These are phyloP conservation scores for Mycena vulgaris DNA, from an alignment of 768 basidiomycete genomes.

Conservation along the genomic window DNA sequence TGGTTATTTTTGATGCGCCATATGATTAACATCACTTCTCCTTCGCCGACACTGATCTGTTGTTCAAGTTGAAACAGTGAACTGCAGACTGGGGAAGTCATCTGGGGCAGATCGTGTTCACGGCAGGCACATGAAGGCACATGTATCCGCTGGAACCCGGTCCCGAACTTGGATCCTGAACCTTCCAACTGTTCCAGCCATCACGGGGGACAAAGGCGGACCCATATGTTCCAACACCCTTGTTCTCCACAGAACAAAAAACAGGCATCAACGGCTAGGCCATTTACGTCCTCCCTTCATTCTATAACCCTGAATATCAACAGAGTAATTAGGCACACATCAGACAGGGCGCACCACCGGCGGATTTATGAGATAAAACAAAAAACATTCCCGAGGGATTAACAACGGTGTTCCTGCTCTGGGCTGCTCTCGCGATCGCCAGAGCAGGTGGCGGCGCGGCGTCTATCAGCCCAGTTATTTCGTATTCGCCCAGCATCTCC, in stretches of 20 bases:
- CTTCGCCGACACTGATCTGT: conserved; percentile 5
- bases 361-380: conserved; percentile 10
- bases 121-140: too few species aligned
- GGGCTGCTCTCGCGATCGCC: conserved; percentile 15
- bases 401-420: conserved; percentile 13
- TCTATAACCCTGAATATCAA: conserved; percentile 21
- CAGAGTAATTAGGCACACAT: conserved; percentile 30
- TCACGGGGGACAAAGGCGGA: conserved; percentile 12
- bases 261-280: not conserved
- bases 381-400: conserved; percentile 29
- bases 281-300: conserved; percentile 20
- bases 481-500: too few species aligned
- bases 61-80: not conserved
- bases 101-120: too few species aligned
- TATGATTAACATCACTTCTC: conserved; percentile 13
- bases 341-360: conserved; percentile 20
- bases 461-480: too few species aligned
- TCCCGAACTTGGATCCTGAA: too few species aligned
- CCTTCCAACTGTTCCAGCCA: too few species aligned
- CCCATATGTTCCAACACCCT: conserved; percentile 16
- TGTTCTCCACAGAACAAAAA: not conserved
- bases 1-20: conserved; percentile 15
- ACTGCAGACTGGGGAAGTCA: not conserved
- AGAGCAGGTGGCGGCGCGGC: too few species aligned
- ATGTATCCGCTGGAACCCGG: too few species aligned